These are phyloP conservation scores for Colletotrichum acutatum DNA, from an alignment of 2,329 filamentous ascomycete genomes.

Conservation along the genomic window DNA sequence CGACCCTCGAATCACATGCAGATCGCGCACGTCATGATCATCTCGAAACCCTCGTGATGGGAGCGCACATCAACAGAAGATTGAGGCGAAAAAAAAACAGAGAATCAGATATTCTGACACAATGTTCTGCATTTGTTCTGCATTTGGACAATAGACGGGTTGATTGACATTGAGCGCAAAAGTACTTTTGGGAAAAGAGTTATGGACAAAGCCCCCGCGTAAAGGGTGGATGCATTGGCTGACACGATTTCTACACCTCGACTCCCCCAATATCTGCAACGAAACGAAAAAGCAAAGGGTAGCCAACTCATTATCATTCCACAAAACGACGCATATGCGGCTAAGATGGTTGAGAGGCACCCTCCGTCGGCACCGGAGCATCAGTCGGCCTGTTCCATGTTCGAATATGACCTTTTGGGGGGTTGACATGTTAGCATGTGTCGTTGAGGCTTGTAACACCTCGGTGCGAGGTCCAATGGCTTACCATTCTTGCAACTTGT, in stretches of 20 bases:
- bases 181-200: neutral
- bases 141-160: neutral
- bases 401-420: slow-evolving; percentile 70
- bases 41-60: slow-evolving; percentile 1
- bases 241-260: neutral
- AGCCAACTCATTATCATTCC: neutral
- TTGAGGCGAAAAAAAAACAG: neutral
- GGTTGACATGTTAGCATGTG: neutral
- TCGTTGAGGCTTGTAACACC: neutral
- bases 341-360: slow-evolving; percentile 23
- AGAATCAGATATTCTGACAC: neutral
- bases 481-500: slow-evolving; percentile 91
- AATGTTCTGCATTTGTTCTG: neutral
- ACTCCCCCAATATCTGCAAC: slow-evolving; percentile 4
- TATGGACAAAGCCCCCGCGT: neutral
- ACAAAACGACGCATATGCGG: neutral
- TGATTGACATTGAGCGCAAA: neutral
- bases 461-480: slow-evolving; percentile 47
- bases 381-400: slow-evolving; percentile 75
- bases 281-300: slow-evolving; percentile 6
- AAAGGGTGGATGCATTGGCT: slow-evolving; percentile 1
- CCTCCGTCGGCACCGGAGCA: slow-evolving; percentile 33
- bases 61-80: slow-evolving; percentile 1
- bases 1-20: slow-evolving; percentile 26
- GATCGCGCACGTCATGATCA: slow-evolving; percentile 28